Conservation (phyloP, 768 basidiomycete genomes). For the Russula earlei region DNA sequence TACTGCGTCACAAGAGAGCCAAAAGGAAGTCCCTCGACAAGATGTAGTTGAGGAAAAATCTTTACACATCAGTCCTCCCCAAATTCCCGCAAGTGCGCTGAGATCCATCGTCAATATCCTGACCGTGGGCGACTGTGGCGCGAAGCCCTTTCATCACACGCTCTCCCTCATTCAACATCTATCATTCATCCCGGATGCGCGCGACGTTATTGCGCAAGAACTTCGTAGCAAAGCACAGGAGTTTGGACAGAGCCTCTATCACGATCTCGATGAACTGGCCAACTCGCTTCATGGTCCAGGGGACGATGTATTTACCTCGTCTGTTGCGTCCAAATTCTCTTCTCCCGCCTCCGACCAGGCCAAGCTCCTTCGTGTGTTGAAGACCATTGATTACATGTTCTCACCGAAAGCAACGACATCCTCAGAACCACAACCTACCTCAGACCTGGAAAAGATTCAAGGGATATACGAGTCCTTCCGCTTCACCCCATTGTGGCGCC, state of each 20-base stretch:
- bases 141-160: conserved; percentile 91
- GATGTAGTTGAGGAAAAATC: conserved; percentile 31
- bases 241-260: conserved; percentile 64
- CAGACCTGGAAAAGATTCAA: conserved; percentile 75
- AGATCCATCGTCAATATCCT: conserved; percentile 93
- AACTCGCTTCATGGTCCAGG: conserved; percentile 47
- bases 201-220: conserved; percentile 84
- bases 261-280: conserved; percentile 71
- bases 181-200: conserved; percentile 78
- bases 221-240: conserved; percentile 79
- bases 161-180: conserved; percentile 87
- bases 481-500: conserved; percentile 81
- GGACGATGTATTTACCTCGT: conserved; percentile 48
- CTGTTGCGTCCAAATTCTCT: conserved; percentile 83
- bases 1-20: conserved; percentile 24
- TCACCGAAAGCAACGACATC: conserved; percentile 43
- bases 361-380: conserved; percentile 89
- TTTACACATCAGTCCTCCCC: conserved; percentile 67
- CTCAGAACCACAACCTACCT: conserved; percentile 31
- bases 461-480: conserved; percentile 86
- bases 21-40: conserved; percentile 3
- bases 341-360: conserved; percentile 91
- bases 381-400: conserved; percentile 97
- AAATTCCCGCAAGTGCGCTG: conserved; percentile 76
- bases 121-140: conserved; percentile 95